These are phyloP conservation scores for Penicillium maclennaniae DNA, from an alignment of 495 filamentous ascomycete species.

Conservation along the genomic window DNA sequence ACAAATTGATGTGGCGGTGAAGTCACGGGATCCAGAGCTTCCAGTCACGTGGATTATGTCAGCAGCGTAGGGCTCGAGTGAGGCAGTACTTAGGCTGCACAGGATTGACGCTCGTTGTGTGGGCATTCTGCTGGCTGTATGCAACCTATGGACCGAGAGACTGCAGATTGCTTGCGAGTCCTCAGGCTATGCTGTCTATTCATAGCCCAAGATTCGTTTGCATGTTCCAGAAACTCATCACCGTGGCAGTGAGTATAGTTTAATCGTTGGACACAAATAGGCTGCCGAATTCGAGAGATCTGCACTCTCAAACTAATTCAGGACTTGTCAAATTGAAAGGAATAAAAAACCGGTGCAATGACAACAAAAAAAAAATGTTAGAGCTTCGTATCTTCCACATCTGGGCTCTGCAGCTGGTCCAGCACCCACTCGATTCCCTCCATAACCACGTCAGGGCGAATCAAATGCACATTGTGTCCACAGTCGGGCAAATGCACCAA, in stretches of 20 bases:
- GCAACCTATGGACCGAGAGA: neutral
- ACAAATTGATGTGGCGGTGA: neutral
- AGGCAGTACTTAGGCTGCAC: neutral
- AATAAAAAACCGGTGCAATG: too few relatives aligned
- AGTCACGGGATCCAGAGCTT: neutral
- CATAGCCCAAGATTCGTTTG: neutral
- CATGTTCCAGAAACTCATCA: neutral
- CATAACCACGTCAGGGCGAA: slow-evolving; percentile 46
- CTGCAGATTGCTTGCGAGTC: neutral
- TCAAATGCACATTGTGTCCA: slow-evolving; percentile 48
- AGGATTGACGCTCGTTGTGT: neutral
- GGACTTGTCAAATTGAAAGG: too few relatives aligned
- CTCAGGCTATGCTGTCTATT: neutral
- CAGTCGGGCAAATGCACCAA: slow-evolving; percentile 40
- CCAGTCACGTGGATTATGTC: neutral
- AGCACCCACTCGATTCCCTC: slow-evolving; percentile 46
- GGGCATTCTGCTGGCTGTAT: neutral
- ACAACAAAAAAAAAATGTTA: neutral
- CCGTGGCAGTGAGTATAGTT: neutral
- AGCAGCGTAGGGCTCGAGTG: neutral
- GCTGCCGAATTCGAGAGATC: neutral
- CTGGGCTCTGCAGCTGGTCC: slow-evolving; percentile 15
- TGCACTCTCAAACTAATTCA: neutral
- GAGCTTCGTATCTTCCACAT: slow-evolving; percentile 1
- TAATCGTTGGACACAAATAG: neutral